A percentile compares a stretch with the other conserved stretches of the same genome.
Conservation (phyloP, 441 rosid genomes). For the Sinapis alba region DNA sequence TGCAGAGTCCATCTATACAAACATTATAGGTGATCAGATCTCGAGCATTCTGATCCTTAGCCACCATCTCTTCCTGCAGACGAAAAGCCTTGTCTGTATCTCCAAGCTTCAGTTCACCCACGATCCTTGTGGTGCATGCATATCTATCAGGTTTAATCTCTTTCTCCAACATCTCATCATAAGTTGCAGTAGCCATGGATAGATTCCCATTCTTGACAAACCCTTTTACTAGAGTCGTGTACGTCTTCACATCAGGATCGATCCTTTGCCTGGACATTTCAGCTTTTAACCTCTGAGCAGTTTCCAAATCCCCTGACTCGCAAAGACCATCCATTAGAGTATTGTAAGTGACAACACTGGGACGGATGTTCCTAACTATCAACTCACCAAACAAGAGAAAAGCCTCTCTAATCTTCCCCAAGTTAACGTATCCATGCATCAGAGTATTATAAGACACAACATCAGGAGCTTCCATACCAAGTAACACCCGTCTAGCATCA, state of each 20-base stretch:
- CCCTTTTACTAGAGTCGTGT: conserved; percentile 64
- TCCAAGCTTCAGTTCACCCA: conserved; percentile 59
- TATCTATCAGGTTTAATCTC: conserved; percentile 60
- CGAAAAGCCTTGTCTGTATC: conserved; percentile 48
- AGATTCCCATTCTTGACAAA: conserved; percentile 57
- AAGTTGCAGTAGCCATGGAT: conserved; percentile 49
- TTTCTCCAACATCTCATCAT: conserved; percentile 59
- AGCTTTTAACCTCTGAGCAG: conserved; percentile 62
- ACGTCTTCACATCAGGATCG: conserved; percentile 65
- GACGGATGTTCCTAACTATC: conserved; percentile 45
- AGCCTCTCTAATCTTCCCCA: conserved; percentile 59
- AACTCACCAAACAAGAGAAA: conserved; percentile 63
- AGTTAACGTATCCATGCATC: conserved; percentile 62
- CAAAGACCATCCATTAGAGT: conserved; percentile 73
- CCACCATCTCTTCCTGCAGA: conserved; percentile 66
- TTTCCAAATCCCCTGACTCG: conserved; percentile 54
- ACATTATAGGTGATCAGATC: conserved; percentile 64
- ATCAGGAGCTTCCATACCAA: conserved; percentile 57
- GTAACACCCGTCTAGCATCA: conserved; percentile 56
- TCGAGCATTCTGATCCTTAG: conserved; percentile 48
- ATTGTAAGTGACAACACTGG: conserved; percentile 62
- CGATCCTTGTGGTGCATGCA: conserved; percentile 55
- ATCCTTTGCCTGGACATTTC: conserved; percentile 56
- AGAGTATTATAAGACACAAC: conserved; percentile 69
- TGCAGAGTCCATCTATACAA: conserved; percentile 53